Conservation (phyloP, 139 green algal genomes). For the Picochlorum sp. region DNA sequence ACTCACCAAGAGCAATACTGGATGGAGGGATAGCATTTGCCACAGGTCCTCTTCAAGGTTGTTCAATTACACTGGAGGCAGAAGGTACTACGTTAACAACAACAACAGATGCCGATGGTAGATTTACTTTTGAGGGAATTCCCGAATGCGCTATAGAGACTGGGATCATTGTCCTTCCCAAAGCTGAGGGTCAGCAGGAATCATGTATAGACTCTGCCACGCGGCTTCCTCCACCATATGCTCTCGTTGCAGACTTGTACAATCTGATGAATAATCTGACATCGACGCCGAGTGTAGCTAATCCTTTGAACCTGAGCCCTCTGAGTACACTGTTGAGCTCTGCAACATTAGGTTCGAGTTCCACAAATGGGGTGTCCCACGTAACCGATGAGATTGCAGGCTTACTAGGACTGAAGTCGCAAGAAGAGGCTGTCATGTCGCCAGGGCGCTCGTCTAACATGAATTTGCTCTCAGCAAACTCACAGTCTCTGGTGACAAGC, state of each 20-base stretch:
- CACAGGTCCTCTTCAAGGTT: neutral
- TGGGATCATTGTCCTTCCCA: neutral
- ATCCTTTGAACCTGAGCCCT: neutral
- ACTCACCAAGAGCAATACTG: slow-evolving; percentile 2
- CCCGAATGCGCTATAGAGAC: neutral
- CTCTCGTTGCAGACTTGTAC: neutral
- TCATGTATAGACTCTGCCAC: neutral
- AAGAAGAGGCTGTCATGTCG: neutral
- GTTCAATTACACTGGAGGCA: slow-evolving; percentile 7
- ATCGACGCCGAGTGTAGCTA: neutral
- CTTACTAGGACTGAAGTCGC: neutral
- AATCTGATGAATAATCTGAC: neutral
- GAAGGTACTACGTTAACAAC: neutral
- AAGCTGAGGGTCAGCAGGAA: neutral
- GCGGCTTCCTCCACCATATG: slow-evolving; percentile 2
- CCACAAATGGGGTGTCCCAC: neutral
- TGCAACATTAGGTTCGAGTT: neutral
- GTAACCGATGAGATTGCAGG: neutral
- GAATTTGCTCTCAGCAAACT: neutral
- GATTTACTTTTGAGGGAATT: slow-evolving; percentile 5
- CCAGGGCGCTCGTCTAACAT: neutral
- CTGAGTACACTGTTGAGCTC: neutral
- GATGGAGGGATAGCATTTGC: slow-evolving; percentile 8
- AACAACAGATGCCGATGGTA: slow-evolving; percentile 3
- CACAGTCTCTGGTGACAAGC: slow-evolving; percentile 2